Conservation (phyloP, 768 basidiomycete genomes). For the Amanita fuliginea region DNA sequence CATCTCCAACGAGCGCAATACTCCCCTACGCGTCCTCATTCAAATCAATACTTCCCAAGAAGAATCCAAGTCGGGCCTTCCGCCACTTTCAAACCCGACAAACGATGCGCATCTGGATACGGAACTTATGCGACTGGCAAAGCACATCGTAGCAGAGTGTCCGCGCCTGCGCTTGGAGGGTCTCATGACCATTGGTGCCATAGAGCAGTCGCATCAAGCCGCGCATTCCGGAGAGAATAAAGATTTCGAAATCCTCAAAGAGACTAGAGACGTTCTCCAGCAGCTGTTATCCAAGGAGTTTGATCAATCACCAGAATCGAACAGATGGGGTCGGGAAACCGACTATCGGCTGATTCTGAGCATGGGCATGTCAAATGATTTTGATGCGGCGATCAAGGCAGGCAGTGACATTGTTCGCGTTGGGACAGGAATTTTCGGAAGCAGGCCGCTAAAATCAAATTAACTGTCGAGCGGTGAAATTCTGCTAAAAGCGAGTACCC, state of each 20-base stretch:
- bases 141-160: constrained; percentile 60
- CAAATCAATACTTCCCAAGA: constrained; percentile 98
- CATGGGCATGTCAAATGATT: constrained; percentile 98
- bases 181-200: constrained; percentile 94
- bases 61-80: constrained; percentile 77
- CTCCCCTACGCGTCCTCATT: constrained; percentile 70
- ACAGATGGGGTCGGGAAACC: constrained; percentile 36
- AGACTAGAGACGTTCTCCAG: constrained; percentile 51
- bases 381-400: constrained; percentile 71
- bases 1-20: constrained; percentile 40
- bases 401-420: constrained; percentile 88
- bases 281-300: constrained; percentile 25
- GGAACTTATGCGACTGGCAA: constrained; percentile 58
- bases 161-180: constrained; percentile 70
- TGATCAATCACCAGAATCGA: constrained; percentile 7
- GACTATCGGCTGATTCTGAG: constrained; percentile 51
- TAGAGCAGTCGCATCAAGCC: constrained; percentile 49
- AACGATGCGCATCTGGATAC: constrained; percentile 19
- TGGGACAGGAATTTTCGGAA: constrained; percentile 84
- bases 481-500: no score
- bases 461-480: no score
- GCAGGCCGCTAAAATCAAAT: constrained; percentile 41
- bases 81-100: constrained; percentile 30
- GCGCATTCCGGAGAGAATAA: constrained; percentile 38
- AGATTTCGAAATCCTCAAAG: constrained; percentile 66